Conservation (phyloP, 768 basidiomycete species). For the Termitomyces sp. region DNA sequence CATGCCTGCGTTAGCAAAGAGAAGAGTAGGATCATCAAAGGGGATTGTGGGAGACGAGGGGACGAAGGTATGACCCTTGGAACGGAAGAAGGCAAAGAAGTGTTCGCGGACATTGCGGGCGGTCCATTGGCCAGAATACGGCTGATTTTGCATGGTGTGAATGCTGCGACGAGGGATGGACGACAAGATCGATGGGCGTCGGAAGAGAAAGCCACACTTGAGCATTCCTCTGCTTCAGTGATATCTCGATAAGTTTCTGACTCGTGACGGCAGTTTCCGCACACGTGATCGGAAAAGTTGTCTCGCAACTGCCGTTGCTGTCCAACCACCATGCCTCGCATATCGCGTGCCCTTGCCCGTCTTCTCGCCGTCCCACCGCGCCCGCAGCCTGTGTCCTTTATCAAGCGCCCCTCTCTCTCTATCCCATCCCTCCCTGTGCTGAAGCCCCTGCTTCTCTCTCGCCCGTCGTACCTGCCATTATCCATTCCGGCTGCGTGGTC, state of each 20-base stretch:
- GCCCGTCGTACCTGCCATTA: conserved; percentile 20
- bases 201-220: conserved; percentile 18
- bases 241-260: conserved; percentile 15
- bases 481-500: conserved; percentile 17
- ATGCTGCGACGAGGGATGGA: conserved; percentile 6
- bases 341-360: conserved; percentile 33
- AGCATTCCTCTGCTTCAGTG: conserved; percentile 14
- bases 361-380: conserved; percentile 31
- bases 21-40: conserved; percentile 94
- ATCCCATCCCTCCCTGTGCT: conserved; percentile 9
- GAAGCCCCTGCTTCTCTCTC: conserved; percentile 19
- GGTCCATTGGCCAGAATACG: conserved; percentile 59
- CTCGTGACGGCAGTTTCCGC: conserved; percentile 16
- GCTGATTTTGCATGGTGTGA: conserved; percentile 32
- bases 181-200: conserved; percentile 22
- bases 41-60: conserved; percentile 92
- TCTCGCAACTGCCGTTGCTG: too few relatives aligned
- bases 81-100: conserved; percentile 87
- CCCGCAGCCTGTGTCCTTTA: conserved; percentile 19
- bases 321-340: conserved; percentile 38
- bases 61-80: conserved; percentile 81
- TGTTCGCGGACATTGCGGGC: conserved; percentile 80
- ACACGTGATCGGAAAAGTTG: conserved; percentile 17
- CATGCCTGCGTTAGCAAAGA: conserved; percentile 99
- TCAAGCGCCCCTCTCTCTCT: conserved; percentile 13